A percentile compares a stretch with the other conserved stretches of the same genome.
Evolutionary conservation across 1,284 basidiomycete genomes (phyloP).

Genomic region (Austroboletus niveus): DNA sequence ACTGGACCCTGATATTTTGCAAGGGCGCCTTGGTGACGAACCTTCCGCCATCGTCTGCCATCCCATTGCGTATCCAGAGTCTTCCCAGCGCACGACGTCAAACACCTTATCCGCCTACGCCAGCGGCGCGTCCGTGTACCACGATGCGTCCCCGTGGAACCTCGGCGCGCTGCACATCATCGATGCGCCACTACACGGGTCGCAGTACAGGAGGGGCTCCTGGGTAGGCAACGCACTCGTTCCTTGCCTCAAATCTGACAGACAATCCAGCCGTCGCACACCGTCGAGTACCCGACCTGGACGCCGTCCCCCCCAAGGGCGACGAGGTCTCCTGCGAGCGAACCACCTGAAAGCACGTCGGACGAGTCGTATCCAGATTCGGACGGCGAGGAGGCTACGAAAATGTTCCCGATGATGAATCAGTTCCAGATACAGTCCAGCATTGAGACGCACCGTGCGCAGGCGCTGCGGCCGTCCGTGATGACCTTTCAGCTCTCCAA

Average conservation of each 20-base stretch:
- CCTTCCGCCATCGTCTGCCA: background rate
- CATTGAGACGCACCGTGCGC: constrained; percentile 9
- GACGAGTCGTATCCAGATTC: constrained; percentile 35
- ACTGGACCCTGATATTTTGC: constrained; percentile 31
- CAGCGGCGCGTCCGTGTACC: constrained; percentile 14
- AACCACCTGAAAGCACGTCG: constrained; percentile 32
- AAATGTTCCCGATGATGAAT: constrained; percentile 35
- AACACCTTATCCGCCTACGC: constrained; percentile 16
- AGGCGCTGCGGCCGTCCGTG: constrained; percentile 24
- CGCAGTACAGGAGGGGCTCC: constrained; percentile 24
- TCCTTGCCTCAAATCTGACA: constrained; percentile 17
- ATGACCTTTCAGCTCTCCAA: constrained; percentile 34
- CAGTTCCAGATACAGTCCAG: constrained; percentile 29
- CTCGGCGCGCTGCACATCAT: constrained; percentile 12
- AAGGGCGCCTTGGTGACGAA: constrained; percentile 11
- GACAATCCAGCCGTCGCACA: constrained; percentile 18
- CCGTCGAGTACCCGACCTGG: constrained; percentile 15
- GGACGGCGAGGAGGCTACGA: constrained; percentile 26
- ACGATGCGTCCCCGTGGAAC: constrained; percentile 9
- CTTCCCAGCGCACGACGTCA: constrained; percentile 33
- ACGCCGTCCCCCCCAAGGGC: constrained; percentile 11
- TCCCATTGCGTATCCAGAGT: constrained; percentile 29
- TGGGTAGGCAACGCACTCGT: constrained; percentile 19
- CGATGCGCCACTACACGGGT: constrained; percentile 11
- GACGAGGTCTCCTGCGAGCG: constrained; percentile 30